Evolutionary conservation across 2,329 filamentous ascomycete species (phyloP), one percentile per base, ranked within the genome.

Genomic region (Delphinella strobiligena): DNA sequence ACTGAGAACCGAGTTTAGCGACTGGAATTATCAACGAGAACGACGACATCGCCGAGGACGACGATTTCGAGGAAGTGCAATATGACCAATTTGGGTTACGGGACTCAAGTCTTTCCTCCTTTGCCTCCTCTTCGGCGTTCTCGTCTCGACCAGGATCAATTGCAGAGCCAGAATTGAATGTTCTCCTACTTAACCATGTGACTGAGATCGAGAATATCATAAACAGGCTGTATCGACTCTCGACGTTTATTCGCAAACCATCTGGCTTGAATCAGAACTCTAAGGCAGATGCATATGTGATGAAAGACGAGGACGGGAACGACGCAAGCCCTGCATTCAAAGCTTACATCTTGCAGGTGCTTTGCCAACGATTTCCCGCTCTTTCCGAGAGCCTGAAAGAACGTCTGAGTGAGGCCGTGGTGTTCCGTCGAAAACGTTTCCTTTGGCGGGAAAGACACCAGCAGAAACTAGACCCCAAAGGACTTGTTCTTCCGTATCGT

Each of bases 381-480:
- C 7, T 29, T 8, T 29, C n/a, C 2, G 16, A 16, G n/a, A 19
- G 19, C 8, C 11, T 19, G 8, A 17, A 17, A 36, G 18, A 34
- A 5, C 40, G 38, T 17, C 34, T 48, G 11, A 31, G 35, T 11
- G 30, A 34, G 11, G 45, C 34, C n/a, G 39, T 45, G 7, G 27
- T 40, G 12, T 16, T 40, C 7, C 37, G 46, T 4, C 19, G 46
- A 14, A 38, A 42, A 19, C 32, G 45, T 4, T 43, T 48, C 19
- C 29, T 45, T 4, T 47, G 41, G 16, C 37, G 45, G 2, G 37
- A 42, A 27, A 41, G 37, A 19, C 43, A 45, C 19, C 41, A 43
- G 17, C 2, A 36, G 22, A 29, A 29, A 29, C 12, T 29, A 29
- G 24, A 29, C 24, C 8, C 12, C 7, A 8, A 8, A 12, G 24